A percentile compares a stretch with the other conserved stretches of the same genome.
These are phyloP conservation scores for Nothophaeocryptopus gaeumannii DNA, from an alignment of 2,329 filamentous ascomycete genomes.

Conservation along the genomic window DNA sequence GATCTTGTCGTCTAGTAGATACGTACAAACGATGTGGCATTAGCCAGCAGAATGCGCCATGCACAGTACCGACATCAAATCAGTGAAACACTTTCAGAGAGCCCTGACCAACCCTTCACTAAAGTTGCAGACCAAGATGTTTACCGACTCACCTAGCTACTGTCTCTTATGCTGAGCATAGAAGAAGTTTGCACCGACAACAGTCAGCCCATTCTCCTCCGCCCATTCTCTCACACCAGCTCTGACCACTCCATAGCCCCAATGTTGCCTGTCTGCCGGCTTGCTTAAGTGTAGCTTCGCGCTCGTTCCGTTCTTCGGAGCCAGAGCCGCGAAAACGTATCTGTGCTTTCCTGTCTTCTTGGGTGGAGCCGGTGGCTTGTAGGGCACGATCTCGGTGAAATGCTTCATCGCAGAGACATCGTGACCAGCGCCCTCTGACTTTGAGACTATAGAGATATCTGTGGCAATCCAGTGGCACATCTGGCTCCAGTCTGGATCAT, in stretches of 20 bases:
- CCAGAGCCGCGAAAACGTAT: conserved; percentile 56
- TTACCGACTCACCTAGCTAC: conserved; percentile 31
- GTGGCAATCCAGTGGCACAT: conserved; percentile 57
- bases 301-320: conserved; percentile 44
- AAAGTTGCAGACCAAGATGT: no score
- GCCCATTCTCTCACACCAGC: conserved; percentile 54
- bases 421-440: neutral
- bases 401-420: neutral
- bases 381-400: conserved; percentile 45
- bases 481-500: conserved; percentile 55
- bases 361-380: conserved; percentile 55
- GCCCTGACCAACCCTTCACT: no score
- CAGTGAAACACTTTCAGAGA: no score
- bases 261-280: conserved; percentile 53
- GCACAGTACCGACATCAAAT: no score
- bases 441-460: conserved; percentile 32
- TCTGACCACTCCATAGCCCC: conserved; percentile 53
- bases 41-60: no score
- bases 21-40: no score
- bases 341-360: conserved; percentile 56
- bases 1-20: no score
- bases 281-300: conserved; percentile 42
- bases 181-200: conserved; percentile 49
- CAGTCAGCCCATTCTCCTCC: conserved; percentile 45
- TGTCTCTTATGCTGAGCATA: conserved; percentile 51